A percentile compares a stretch with the other conserved stretches of the same genome.
Evolutionary conservation across 768 basidiomycete genomes (phyloP).

Genomic region (Amanita rubescens): DNA sequence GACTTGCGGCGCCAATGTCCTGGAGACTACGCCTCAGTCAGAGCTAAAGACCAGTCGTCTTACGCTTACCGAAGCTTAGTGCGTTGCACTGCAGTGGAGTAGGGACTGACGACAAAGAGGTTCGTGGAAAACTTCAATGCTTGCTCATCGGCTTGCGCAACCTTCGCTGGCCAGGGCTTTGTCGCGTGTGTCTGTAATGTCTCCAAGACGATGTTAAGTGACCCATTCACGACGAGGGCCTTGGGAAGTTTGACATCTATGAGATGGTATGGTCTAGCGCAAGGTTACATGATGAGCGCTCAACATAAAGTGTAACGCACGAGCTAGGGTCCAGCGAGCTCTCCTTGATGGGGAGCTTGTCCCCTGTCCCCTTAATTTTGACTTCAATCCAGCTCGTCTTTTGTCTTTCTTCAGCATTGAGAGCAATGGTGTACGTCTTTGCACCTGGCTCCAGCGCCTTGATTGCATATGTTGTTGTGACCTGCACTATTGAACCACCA

Average conservation of each 20-base stretch:
- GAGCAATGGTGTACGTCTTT: constrained; percentile 59
- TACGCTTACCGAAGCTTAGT: constrained; percentile 75
- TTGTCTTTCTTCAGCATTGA: constrained; percentile 53
- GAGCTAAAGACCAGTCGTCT: neutral
- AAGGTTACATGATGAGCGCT: constrained; percentile 7
- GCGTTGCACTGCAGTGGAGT: constrained; percentile 72
- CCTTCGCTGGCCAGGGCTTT: constrained; percentile 65
- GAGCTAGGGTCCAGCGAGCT: constrained; percentile 39
- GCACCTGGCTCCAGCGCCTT: constrained; percentile 59
- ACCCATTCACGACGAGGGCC: constrained; percentile 47
- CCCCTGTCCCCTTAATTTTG: constrained; percentile 65
- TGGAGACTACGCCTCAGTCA: constrained; percentile 19
- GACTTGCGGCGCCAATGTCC: constrained; percentile 65
- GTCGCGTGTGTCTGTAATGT: constrained; percentile 75
- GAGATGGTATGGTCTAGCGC: constrained; percentile 36
- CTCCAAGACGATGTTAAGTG: constrained; percentile 72
- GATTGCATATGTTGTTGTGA: constrained; percentile 85
- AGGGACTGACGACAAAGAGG: constrained; percentile 80
- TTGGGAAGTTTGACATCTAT: constrained; percentile 61
- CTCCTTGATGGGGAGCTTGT: constrained; percentile 43
- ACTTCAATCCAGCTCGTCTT: constrained; percentile 75
- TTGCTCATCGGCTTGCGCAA: constrained; percentile 72
- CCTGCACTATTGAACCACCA: constrained; percentile 79
- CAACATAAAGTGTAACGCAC: constrained; percentile 33
- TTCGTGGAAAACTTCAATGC: constrained; percentile 70